Conservation (phyloP, 139 green algal species). For the Chlorella vulgaris region DNA sequence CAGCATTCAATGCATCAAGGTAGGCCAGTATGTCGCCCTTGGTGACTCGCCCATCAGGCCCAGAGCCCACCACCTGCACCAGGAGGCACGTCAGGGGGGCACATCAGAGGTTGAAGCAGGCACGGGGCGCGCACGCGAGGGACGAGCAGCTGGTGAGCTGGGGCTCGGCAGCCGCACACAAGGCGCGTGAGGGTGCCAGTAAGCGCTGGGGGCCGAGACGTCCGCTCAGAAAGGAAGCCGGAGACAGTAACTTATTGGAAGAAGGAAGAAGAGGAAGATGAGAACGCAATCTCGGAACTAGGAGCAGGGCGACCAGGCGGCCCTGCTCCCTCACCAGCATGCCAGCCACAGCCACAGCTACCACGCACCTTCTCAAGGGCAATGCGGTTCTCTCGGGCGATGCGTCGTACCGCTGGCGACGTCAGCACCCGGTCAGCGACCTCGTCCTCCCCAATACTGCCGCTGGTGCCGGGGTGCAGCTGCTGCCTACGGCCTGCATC, state of each 20-base stretch:
- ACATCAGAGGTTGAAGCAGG: not conserved
- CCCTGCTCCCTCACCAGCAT: no score
- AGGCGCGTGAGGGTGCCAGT: no score
- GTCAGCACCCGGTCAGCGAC: conserved; percentile 54
- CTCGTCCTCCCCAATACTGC: conserved; percentile 22
- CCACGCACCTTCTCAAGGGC: not conserved
- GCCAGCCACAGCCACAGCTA: no score
- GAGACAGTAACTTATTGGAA: no score
- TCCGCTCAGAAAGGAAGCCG: no score
- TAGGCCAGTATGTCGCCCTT: conserved; percentile 56
- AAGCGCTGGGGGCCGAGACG: no score
- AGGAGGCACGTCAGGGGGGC: not conserved
- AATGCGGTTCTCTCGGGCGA: conserved; percentile 77
- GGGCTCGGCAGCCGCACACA: no score
- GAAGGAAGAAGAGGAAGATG: no score
- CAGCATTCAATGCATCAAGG: conserved; percentile 10
- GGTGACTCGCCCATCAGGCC: conserved; percentile 72
- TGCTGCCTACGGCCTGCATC: not conserved
- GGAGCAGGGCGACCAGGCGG: no score
- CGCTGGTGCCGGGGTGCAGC: conserved; percentile 8
- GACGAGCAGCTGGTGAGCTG: no score
- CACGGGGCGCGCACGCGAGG: no score
- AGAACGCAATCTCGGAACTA: no score
- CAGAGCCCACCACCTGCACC: conserved; percentile 54
- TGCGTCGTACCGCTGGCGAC: conserved; percentile 67